phyloP scores from a whole-genome alignment of 1,139 yeast species.

The Pichia sp. region DNA sequence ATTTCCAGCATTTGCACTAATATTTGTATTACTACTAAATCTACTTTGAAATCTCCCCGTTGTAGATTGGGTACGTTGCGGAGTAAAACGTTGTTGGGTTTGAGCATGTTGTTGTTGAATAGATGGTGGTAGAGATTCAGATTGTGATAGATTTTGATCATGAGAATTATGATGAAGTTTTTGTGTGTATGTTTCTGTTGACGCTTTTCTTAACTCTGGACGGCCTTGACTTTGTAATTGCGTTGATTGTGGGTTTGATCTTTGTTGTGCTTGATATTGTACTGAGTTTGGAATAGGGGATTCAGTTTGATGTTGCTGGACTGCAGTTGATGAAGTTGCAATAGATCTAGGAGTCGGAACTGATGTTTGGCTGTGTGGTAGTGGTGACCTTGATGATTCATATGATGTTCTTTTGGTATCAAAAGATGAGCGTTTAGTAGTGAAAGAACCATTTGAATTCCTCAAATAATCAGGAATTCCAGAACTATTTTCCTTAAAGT shows the following conservation, averaged over 20 bases:
- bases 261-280: neutral
- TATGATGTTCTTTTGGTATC: neutral
- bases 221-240: neutral
- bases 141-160: neutral
- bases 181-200: neutral
- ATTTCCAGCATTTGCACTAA: neutral
- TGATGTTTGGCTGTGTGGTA: neutral
- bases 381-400: neutral
- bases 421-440: neutral
- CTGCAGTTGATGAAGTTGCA: neutral
- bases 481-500: conserved; percentile 19
- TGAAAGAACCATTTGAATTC: neutral
- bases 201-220: neutral
- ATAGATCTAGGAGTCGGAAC: neutral
- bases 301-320: neutral
- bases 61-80: neutral
- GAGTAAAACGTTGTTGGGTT: neutral
- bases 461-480: conserved; percentile 26
- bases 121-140: neutral
- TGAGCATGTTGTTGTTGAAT: neutral
- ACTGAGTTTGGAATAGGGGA: neutral
- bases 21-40: neutral
- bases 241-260: neutral
- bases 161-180: neutral
- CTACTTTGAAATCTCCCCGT: conserved; percentile 6